A percentile compares a stretch with the other conserved stretches of the same genome.
Conservation (phyloP, 306 rosid species). For the Lathyrus sativus region DNA sequence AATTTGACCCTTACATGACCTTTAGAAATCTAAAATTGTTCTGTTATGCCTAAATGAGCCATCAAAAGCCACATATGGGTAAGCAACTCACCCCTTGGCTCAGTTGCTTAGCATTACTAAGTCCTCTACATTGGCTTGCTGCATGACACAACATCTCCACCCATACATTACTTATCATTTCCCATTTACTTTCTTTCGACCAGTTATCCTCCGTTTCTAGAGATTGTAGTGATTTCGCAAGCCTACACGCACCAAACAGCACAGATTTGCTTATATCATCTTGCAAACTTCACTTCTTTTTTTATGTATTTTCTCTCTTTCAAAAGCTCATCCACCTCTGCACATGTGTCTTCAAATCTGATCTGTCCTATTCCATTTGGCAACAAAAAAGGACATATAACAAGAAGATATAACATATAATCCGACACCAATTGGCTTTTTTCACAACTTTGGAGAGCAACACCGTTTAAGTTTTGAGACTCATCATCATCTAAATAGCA, state of each 20-base stretch:
- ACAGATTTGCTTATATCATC: conserved; percentile 43
- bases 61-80: conserved; percentile 46
- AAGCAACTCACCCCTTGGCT: conserved; percentile 15
- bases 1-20: conserved; percentile 39
- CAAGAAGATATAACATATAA: too few relatives aligned
- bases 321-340: conserved; percentile 36
- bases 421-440: too few relatives aligned
- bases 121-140: neutral
- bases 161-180: neutral
- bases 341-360: conserved; percentile 43
- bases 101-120: conserved; percentile 8
- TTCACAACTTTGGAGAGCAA: too few relatives aligned
- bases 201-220: neutral
- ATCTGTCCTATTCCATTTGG: conserved; percentile 42
- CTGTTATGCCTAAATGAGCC: conserved; percentile 43
- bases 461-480: too few relatives aligned
- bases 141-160: conserved; percentile 19
- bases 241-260: conserved; percentile 36
- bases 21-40: conserved; percentile 41
- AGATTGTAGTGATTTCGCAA: conserved; percentile 32
- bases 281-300: neutral
- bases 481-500: too few relatives aligned
- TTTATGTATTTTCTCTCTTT: conserved; percentile 23
- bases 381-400: conserved; percentile 37
- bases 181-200: neutral